A percentile compares a stretch with the other conserved stretches of the same genome.
Evolutionary conservation across 2,329 filamentous ascomycete genomes (phyloP).

Genomic region (Beauveria sp.): DNA sequence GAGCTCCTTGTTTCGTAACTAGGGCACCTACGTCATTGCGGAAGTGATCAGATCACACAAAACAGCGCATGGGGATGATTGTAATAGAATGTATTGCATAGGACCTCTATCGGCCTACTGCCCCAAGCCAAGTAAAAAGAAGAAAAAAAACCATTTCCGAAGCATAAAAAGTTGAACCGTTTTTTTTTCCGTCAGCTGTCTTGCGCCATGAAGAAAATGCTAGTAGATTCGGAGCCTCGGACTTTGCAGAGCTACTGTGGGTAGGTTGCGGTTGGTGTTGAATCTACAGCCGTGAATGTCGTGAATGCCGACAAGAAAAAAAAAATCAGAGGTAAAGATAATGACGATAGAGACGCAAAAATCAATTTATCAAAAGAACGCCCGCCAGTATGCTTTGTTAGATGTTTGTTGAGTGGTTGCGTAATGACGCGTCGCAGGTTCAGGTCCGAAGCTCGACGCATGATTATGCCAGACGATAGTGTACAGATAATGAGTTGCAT

Average conservation of each 20-base stretch:
- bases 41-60: background rate
- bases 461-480: constrained; percentile 1
- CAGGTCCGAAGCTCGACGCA: background rate
- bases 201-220: background rate
- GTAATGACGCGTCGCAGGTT: background rate
- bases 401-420: background rate
- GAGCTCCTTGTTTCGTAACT: background rate
- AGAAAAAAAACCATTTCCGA: background rate
- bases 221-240: background rate
- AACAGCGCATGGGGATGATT: background rate
- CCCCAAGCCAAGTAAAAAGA: background rate
- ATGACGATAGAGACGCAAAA: background rate
- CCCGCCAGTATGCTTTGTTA: constrained; percentile 1
- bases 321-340: background rate
- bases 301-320: background rate
- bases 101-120: constrained; percentile 1
- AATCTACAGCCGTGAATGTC: background rate
- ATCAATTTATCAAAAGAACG: background rate
- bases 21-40: constrained; percentile 5
- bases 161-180: background rate
- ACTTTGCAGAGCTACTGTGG: background rate
- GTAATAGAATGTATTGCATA: background rate
- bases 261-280: background rate
- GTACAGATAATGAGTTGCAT: constrained; percentile 4
- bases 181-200: background rate